phyloP scores from a whole-genome alignment of 805 yeast genomes.

The Sugiyamaella floridensis region DNA sequence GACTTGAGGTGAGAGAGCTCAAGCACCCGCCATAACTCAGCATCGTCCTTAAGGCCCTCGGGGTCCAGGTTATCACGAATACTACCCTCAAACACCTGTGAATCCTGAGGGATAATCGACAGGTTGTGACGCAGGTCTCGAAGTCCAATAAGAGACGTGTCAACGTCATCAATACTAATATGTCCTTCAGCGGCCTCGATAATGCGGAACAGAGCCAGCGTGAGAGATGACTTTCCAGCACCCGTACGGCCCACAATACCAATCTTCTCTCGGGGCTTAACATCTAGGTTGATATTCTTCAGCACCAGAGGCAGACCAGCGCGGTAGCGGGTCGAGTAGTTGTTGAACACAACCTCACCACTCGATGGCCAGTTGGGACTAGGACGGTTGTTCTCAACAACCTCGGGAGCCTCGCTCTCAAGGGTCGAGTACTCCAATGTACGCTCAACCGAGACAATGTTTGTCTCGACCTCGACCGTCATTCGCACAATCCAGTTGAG shows the following conservation, averaged over 20 bases:
- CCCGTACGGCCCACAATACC: conserved; percentile 98
- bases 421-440: conserved; percentile 80
- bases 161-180: conserved; percentile 63
- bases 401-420: conserved; percentile 75
- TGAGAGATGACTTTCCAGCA: conserved; percentile 86
- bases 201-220: conserved; percentile 76
- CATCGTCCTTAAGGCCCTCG: conserved; percentile 55
- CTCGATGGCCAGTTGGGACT: conserved; percentile 61
- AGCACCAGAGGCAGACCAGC: conserved; percentile 73
- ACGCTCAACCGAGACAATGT: conserved; percentile 94
- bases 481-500: conserved; percentile 97
- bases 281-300: conserved; percentile 54
- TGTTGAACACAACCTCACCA: conserved; percentile 59
- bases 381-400: conserved; percentile 62
- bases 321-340: conserved; percentile 82
- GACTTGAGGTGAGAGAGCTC: conserved; percentile 70
- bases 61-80: conserved; percentile 86
- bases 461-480: conserved; percentile 98
- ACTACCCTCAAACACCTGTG: conserved; percentile 85
- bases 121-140: conserved; percentile 65
- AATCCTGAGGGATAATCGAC: conserved; percentile 89
- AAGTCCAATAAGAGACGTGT: conserved; percentile 64
- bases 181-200: conserved; percentile 71
- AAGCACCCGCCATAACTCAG: conserved; percentile 75
- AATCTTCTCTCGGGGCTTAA: conserved; percentile 72